Base-by-base conservation (phyloP, 2,329 filamentous ascomycete genomes). In the Paraconiothyrium brasiliense region DNA sequence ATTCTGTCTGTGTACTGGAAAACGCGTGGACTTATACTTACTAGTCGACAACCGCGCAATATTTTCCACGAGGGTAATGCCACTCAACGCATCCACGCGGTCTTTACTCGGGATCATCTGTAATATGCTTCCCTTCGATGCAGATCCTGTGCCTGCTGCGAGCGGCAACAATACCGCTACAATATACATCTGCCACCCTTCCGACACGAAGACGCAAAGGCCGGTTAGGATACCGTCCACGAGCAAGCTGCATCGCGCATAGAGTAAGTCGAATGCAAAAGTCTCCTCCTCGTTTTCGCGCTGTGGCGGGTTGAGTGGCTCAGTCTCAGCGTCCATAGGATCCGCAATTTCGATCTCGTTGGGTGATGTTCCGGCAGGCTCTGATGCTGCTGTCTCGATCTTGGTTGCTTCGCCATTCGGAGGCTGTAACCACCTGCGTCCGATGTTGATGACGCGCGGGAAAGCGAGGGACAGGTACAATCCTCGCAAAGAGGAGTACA, bases 81-180 rank as follows among this genome's bases (percentile, higher is more conserved):
- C 89, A 43, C 88, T 88, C 3, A 92, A 79, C 0, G 90, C 90
- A 69, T 92, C 90, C 0, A 86, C 84, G 0, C 89, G 83, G 58
- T 90, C 85, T 0, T 82, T 82, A 1, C 86, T 81, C 0, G 88
- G 80, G 48, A 89, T 89, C 88, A 92, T 90, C 59, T 90, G 86
- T 0, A 90, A 85, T 61, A 92, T 91, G n/a, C 90, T 88, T 0
- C 90, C 90, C 66, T 92, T 92, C 1, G 89, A 88, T 0, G 90
- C 88, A 0, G 89, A 85, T 0, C 89, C 90, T 0, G 89, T 89
- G 0, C 90, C 90, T 0, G 89, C 90, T 0, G 88, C 89, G 34
- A 92, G 86, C 0, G 90, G 90, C 0, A 92, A 81, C 1, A 92
- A 72, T 30, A 86, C 84, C 0, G 88, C 88, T 1, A 89, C 85